A percentile compares a stretch with the other conserved stretches of the same genome.
phyloP scores from a whole-genome alignment of 2,329 filamentous ascomycete genomes.

The Arthroderma uncinatum region DNA sequence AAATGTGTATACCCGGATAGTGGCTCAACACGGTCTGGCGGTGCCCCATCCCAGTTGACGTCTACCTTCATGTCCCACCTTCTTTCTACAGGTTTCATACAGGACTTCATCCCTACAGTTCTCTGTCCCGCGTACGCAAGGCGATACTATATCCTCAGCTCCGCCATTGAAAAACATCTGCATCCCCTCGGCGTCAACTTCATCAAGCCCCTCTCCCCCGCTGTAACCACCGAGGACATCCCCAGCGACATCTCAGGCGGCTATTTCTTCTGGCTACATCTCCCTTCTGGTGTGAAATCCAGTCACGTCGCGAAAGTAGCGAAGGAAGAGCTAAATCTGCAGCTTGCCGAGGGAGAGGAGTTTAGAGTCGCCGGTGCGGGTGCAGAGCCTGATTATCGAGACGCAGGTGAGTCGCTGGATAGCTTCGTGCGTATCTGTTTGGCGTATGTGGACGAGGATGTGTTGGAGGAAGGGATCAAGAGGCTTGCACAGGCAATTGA shows the following conservation, averaged over 20 bases:
- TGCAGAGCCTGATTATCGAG: background rate
- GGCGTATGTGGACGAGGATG: conserved; percentile 57
- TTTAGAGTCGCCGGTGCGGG: conserved; percentile 56
- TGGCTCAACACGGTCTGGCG: conserved; percentile 48
- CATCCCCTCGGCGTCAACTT: conserved; percentile 48
- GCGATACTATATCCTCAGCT: conserved; percentile 46
- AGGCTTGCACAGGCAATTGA: conserved; percentile 46
- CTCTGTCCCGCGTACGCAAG: conserved; percentile 47
- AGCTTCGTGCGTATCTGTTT: conserved; percentile 56
- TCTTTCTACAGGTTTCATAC: conserved; percentile 41
- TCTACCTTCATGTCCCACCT: conserved; percentile 48
- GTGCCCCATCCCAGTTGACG: conserved; percentile 49
- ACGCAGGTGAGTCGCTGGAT: conserved; percentile 22
- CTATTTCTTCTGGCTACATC: conserved; percentile 72
- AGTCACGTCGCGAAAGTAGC: conserved; percentile 48
- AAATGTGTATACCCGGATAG: conserved; percentile 23
- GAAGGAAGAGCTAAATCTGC: conserved; percentile 51
- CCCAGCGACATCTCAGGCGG: conserved; percentile 53
- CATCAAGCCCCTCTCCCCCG: conserved; percentile 8
- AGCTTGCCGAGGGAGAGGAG: conserved; percentile 56
- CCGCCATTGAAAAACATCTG: conserved; percentile 49
- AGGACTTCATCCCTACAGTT: conserved; percentile 42
- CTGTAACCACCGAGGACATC: background rate
- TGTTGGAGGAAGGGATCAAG: conserved; percentile 55
- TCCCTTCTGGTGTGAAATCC: conserved; percentile 47